Base-by-base conservation (phyloP, 1,284 basidiomycete species). In the Pisolithus thermaeus region DNA sequence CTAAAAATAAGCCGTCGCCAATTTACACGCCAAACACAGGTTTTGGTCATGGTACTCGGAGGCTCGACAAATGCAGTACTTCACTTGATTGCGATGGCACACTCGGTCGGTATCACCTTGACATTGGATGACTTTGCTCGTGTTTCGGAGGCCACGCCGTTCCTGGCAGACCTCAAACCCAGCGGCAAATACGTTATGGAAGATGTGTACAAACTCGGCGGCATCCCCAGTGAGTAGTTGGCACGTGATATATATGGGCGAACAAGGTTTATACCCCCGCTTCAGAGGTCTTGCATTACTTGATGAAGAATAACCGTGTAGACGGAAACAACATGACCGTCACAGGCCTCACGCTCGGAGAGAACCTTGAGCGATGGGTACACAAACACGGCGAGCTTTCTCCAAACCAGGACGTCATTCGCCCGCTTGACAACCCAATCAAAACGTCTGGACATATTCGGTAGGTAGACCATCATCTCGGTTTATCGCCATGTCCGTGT, bases 41-140 rank as follows among this genome's bases (percentile, higher is more conserved):
- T 89, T 27, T 71, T 97, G 48, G 92, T 90, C 14, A 96, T 97
- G 89, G 87, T 94, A 61, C 81, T 97, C 28, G 96, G 92, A 49
- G 92, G 92, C 40, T 95, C 92, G 12, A 96, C 92, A 38, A 96
- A 96, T 64, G 92, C 91, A 37, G 93, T 96, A 22, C 72, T 96
- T 27, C 92, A 96, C 69, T 74, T 96, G 55, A 89, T 95, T 61
- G 93, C 92, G 35, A 84, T 96, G 57, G 92, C 93, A 0, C 90
- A 91, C 64, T 88, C 90, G 1, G 90, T 90, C 41, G 91, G 91
- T 28, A 84, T 96, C 67, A 77, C 81, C 43, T 76, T 96, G 52
- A 80, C 79, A 11, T 76, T 96, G 46, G 91, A 94, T 60, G 92
- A 95, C 69, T 91, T 94, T 76, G 90, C 92, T 66, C 73, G 70